phyloP scores from a whole-genome alignment of 192 early-diverging fungal genomes.

The Backusella psychrophila region DNA sequence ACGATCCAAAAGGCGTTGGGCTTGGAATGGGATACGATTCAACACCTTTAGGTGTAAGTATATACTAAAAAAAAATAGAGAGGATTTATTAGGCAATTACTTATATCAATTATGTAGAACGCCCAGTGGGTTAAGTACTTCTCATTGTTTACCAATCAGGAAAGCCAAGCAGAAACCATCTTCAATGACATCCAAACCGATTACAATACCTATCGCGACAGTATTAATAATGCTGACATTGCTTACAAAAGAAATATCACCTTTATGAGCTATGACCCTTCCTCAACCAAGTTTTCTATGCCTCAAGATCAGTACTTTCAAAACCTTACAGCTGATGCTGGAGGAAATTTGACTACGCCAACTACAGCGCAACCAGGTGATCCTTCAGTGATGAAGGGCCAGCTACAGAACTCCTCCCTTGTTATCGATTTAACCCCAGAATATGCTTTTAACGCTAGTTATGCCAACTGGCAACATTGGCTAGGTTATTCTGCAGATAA shows the following conservation, averaged over 20 bases:
- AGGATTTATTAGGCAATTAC: neutral
- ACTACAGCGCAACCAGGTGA: constrained; percentile 15
- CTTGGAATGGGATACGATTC: constrained; percentile 16
- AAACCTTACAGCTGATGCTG: constrained; percentile 44
- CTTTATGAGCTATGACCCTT: constrained; percentile 39
- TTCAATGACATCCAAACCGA: constrained; percentile 30
- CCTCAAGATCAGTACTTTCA: constrained; percentile 29
- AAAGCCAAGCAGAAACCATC: constrained; percentile 13
- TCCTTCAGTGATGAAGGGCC: constrained; percentile 15
- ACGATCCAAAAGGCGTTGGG: constrained; percentile 24
- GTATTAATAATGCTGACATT: constrained; percentile 15
- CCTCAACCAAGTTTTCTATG: constrained; percentile 19
- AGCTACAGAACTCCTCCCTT: constrained; percentile 24
- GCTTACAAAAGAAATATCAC: constrained; percentile 35
- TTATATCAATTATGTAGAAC: constrained; percentile 8
- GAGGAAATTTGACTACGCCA: constrained; percentile 23
- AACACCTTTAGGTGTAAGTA: constrained; percentile 23
- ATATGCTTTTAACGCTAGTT: constrained; percentile 9
- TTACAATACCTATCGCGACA: constrained; percentile 14
- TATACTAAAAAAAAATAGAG: neutral
- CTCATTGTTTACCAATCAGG: constrained; percentile 40
- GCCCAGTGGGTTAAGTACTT: constrained; percentile 41
- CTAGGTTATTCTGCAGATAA: constrained; percentile 13
- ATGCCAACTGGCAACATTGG: constrained; percentile 16
- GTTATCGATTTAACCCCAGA: constrained; percentile 30